Percentiles rank a stretch among this genome's conserved stretches.
Evolutionary conservation across 2,329 filamentous ascomycete genomes (phyloP).

Genomic region (Ophiocordyceps australis): DNA sequence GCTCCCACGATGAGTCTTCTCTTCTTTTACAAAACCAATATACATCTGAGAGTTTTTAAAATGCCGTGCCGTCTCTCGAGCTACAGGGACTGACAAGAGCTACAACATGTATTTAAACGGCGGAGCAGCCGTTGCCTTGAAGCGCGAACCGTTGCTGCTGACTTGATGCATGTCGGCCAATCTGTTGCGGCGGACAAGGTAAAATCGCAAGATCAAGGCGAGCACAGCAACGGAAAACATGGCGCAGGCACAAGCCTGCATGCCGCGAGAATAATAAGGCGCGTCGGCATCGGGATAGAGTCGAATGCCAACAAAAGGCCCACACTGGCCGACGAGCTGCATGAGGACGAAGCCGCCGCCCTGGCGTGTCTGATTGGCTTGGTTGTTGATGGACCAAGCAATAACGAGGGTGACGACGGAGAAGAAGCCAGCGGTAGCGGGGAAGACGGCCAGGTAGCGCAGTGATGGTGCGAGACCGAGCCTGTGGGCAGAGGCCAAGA

Average conservation of each 20-base stretch:
- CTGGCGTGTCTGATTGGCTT: slow-evolving; percentile 47
- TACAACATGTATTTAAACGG: slow-evolving; percentile 29
- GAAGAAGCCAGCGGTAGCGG: slow-evolving; percentile 67
- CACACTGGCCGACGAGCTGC: slow-evolving; percentile 67
- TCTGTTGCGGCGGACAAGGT: slow-evolving; percentile 35
- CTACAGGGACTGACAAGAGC: no score
- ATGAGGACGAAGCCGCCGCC: slow-evolving; percentile 65
- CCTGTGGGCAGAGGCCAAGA: slow-evolving; percentile 40
- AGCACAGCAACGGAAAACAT: slow-evolving; percentile 43
- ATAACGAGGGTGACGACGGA: slow-evolving; percentile 69
- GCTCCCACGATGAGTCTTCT: no score
- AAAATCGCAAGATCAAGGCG: slow-evolving; percentile 32
- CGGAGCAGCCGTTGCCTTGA: slow-evolving; percentile 6
- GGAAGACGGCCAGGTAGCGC: slow-evolving; percentile 62
- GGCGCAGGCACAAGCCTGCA: slow-evolving; percentile 41
- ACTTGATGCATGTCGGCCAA: slow-evolving; percentile 18
- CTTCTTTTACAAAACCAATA: neutral
- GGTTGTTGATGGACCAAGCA: slow-evolving; percentile 81
- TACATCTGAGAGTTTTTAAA: no score
- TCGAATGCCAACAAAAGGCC: slow-evolving; percentile 51
- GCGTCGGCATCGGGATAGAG: slow-evolving; percentile 42
- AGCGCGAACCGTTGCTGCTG: slow-evolving; percentile 9
- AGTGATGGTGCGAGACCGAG: slow-evolving; percentile 23
- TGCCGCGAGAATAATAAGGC: slow-evolving; percentile 44
- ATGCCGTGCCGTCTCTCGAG: no score